Conservation (phyloP, 2,329 filamentous ascomycete species). For the Dactylellina drechsleri region DNA sequence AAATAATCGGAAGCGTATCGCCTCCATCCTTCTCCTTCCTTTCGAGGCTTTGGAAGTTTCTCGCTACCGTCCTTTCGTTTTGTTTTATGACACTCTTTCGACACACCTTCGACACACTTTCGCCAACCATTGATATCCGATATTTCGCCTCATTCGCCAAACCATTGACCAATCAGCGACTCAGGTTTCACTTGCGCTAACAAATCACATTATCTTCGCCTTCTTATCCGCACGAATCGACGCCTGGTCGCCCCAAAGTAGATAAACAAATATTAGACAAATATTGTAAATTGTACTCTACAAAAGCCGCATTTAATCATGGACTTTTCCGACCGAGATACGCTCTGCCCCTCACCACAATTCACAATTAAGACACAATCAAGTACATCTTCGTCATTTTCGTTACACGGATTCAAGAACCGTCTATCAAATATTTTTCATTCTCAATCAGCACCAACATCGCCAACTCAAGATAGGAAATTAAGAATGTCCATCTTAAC, state of each 20-base stretch:
- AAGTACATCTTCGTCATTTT: conserved; percentile 53
- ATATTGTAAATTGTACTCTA: conserved; percentile 13
- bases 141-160: conserved; percentile 51
- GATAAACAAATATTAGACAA: conserved; percentile 1
- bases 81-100: conserved; percentile 15
- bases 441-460: conserved; percentile 39
- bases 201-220: conserved; percentile 22
- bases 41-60: conserved; percentile 51
- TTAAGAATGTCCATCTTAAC: conserved; percentile 50
- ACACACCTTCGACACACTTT: conserved; percentile 34
- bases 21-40: conserved; percentile 39
- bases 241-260: conserved; percentile 41
- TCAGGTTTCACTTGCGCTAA: conserved; percentile 24
- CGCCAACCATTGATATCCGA: conserved; percentile 19
- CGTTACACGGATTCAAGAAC: conserved; percentile 47
- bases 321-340: conserved; percentile 52
- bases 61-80: conserved; percentile 35
- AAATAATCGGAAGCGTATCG: conserved; percentile 52
- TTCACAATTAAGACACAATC: conserved; percentile 51
- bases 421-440: conserved; percentile 53
- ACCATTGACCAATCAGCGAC: conserved; percentile 50
- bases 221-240: conserved; percentile 27
- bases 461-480: conserved; percentile 43
- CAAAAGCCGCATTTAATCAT: conserved; percentile 39
- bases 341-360: conserved; percentile 51